Base-by-base conservation (phyloP, 768 basidiomycete species). In the Suillus variegatus region DNA sequence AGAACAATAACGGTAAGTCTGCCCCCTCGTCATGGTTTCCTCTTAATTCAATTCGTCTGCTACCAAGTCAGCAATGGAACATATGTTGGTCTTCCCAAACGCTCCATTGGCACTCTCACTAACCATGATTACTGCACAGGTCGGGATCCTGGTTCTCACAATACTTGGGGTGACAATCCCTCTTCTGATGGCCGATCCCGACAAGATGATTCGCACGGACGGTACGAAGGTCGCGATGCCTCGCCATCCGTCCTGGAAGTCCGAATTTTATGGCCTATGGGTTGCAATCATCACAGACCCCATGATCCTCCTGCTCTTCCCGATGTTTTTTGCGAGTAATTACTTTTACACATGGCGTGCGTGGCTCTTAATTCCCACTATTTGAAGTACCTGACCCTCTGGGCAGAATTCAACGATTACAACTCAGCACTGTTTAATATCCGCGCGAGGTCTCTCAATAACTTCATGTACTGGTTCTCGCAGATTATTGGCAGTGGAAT, bases 341-440 rank as follows among this genome's bases (percentile, higher is more conserved):
- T 92, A 89, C 87, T 92, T 92, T 77, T 92, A 91, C 71, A 88
- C 91, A 6, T 93, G 89, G 89, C 90, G 90, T 90, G 66, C 61
- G 71, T 70, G 22, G 1, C 13, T 77, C 20, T 22, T 25, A 20
- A 32, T 18, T 2, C 43, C 60, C 28, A 57, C 25, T 35, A 51
- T 2, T 41, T 49, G 40, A 25, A 20, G 6, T 10, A 1, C 18
- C 41, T 60, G 41, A 60, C 40, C 10, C 25, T 13, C 16, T 64
- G 32, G 66, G 65, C 40, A 91, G 88, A 92, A 76, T 93, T 92
- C 77, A 92, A 90, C 67, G 89, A 87, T 57, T 93, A 82, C 76
- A 94, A 93, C 72, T 86, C 81, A 18, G 88, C 86, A 1, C 72
- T 93, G 8, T 93, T 92, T 81, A 86, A 89, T 67, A 91, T 92